phyloP scores from a whole-genome alignment of 1,284 basidiomycete species.

The Irpex lacteus region DNA sequence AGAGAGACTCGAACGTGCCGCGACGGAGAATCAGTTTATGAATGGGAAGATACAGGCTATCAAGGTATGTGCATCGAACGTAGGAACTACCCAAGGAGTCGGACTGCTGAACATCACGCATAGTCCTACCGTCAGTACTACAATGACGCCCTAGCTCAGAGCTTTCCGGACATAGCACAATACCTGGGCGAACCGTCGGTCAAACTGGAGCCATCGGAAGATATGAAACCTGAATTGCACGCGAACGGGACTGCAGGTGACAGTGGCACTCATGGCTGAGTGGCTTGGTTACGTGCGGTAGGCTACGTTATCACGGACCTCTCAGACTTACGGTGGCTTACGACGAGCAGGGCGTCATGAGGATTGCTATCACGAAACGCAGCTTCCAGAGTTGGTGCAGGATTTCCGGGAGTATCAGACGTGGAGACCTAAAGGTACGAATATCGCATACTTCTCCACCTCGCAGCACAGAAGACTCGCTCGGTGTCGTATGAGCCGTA shows the following conservation, averaged over 20 bases:
- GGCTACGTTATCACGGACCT: background rate
- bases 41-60: constrained; percentile 83
- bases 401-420: background rate
- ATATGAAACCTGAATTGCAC: background rate
- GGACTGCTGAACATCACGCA: background rate
- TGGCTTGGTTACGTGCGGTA: background rate
- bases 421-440: background rate
- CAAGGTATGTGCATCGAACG: constrained; percentile 42
- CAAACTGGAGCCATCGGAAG: background rate
- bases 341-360: background rate
- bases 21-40: constrained; percentile 86
- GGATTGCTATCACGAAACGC: background rate
- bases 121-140: constrained; percentile 58
- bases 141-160: constrained; percentile 55
- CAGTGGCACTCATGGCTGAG: constrained; percentile 8
- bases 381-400: background rate
- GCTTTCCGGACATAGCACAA: constrained; percentile 54
- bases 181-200: constrained; percentile 22
- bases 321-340: background rate
- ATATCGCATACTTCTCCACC: background rate
- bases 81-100: background rate
- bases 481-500: background rate
- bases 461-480: background rate
- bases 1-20: constrained; percentile 73
- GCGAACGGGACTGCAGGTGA: constrained; percentile 3